These are phyloP conservation scores for Dactylis glomerata DNA, from an alignment of 176 grass and related monocot genomes.

Conservation along the genomic window DNA sequence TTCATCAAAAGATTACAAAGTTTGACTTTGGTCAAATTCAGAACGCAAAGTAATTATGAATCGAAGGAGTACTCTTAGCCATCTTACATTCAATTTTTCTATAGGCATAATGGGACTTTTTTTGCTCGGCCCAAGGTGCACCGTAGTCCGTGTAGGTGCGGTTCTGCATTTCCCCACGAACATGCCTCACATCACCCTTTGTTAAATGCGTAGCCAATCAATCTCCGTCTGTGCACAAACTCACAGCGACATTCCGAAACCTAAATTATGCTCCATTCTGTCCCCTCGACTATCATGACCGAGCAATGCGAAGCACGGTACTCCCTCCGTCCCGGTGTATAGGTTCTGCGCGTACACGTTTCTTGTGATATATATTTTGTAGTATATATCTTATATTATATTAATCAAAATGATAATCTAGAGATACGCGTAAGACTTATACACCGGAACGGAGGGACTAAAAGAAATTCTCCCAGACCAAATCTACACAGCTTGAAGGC, in stretches of 20 bases:
- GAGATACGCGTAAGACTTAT: no score
- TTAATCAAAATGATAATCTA: no score
- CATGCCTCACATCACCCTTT: conserved; percentile 30
- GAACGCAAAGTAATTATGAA: no score
- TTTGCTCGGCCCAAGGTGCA: conserved; percentile 24
- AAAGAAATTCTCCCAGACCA: not conserved
- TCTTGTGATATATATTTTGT: no score
- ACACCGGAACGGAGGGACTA: no score
- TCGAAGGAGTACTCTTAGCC: no score
- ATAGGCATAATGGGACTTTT: not conserved
- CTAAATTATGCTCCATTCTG: not conserved
- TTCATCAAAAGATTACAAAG: no score
- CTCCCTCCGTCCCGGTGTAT: no score
- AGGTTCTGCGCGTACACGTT: no score
- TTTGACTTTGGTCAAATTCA: no score
- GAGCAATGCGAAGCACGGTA: not conserved
- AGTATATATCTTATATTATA: no score
- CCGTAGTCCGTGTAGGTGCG: conserved; percentile 39
- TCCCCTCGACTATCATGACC: conserved; percentile 11
- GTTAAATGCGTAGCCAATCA: conserved; percentile 3
- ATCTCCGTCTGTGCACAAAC: not conserved
- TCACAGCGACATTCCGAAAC: conserved; percentile 19
- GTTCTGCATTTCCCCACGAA: conserved; percentile 43
- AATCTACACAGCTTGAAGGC: not conserved
- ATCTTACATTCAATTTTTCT: not conserved